phyloP scores from a whole-genome alignment of 2,329 filamentous ascomycete genomes.

The Karstenula rhodostoma region DNA sequence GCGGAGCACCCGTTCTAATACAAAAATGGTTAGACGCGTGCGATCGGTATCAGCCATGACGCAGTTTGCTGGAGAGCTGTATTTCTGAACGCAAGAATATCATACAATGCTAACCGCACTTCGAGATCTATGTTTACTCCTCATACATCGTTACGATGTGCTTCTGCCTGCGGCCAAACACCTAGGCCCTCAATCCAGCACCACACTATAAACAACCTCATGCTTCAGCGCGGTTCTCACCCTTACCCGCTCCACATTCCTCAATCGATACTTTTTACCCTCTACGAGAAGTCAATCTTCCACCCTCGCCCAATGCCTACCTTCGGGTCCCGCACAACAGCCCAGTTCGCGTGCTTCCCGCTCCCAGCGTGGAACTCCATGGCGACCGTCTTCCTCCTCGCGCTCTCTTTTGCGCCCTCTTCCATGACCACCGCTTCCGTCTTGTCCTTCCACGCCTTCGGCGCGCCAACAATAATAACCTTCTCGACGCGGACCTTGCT shows the following conservation, averaged over 20 bases:
- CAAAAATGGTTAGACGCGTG: no score
- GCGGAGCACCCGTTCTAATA: no score
- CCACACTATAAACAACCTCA: neutral
- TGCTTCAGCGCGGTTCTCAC: neutral
- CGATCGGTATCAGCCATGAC: no score
- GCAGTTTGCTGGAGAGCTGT: no score
- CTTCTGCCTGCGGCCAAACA: neutral
- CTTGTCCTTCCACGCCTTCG: conserved; percentile 73
- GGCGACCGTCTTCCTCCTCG: conserved; percentile 58
- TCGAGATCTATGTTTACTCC: neutral
- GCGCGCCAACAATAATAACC: conserved; percentile 83
- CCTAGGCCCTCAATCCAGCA: neutral
- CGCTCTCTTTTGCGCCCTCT: conserved; percentile 57
- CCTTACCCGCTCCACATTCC: neutral
- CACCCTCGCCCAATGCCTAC: conserved; percentile 70
- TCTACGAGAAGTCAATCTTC: conserved; percentile 63
- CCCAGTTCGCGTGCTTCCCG: conserved; percentile 67
- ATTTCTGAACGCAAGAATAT: neutral
- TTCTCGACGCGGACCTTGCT: conserved; percentile 80
- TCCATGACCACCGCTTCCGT: conserved; percentile 71
- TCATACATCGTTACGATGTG: neutral
- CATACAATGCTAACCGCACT: neutral
- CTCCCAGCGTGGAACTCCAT: conserved; percentile 66
- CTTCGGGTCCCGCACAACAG: conserved; percentile 69
- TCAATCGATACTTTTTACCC: neutral